Conservation (phyloP, 805 yeast species). For the Cyberlindnera meyerae region DNA sequence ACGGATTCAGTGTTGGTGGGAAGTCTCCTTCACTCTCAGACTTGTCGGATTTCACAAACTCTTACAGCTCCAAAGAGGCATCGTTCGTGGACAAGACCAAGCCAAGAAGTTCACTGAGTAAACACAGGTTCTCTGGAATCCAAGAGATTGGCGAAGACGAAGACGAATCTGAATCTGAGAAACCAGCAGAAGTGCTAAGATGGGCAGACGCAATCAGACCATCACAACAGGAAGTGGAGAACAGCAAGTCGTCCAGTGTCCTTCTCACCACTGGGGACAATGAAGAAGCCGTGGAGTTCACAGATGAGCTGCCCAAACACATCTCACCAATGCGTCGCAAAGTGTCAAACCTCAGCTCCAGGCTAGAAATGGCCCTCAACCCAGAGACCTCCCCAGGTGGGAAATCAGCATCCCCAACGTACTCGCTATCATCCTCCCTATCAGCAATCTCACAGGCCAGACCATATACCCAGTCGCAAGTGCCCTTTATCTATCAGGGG, state of each 20-base stretch:
- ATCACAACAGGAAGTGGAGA: background rate
- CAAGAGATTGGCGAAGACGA: constrained; percentile 20
- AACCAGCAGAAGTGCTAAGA: constrained; percentile 16
- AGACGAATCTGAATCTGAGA: background rate
- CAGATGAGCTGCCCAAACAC: constrained; percentile 17
- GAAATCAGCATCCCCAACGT: constrained; percentile 22
- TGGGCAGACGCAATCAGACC: constrained; percentile 22
- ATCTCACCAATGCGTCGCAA: constrained; percentile 11
- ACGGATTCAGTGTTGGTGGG: constrained; percentile 23
- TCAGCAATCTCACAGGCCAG: constrained; percentile 14
- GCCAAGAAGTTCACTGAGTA: constrained; percentile 13
- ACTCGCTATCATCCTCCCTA: constrained; percentile 16
- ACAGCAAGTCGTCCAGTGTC: constrained; percentile 1
- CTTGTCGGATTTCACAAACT: constrained; percentile 22
- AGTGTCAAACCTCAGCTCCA: constrained; percentile 22
- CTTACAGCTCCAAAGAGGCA: constrained; percentile 12
- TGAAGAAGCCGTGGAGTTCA: constrained; percentile 22
- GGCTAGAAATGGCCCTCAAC: constrained; percentile 23
- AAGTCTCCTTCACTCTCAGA: constrained; percentile 26
- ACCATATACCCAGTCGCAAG: constrained; percentile 14
- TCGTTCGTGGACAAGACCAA: constrained; percentile 9
- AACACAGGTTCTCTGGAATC: constrained; percentile 15
- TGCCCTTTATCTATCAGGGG: constrained; percentile 7
- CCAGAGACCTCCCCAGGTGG: constrained; percentile 17
- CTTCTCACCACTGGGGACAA: constrained; percentile 11